phyloP scores from a whole-genome alignment of 805 yeast species.

The Starmerella kuoi region DNA sequence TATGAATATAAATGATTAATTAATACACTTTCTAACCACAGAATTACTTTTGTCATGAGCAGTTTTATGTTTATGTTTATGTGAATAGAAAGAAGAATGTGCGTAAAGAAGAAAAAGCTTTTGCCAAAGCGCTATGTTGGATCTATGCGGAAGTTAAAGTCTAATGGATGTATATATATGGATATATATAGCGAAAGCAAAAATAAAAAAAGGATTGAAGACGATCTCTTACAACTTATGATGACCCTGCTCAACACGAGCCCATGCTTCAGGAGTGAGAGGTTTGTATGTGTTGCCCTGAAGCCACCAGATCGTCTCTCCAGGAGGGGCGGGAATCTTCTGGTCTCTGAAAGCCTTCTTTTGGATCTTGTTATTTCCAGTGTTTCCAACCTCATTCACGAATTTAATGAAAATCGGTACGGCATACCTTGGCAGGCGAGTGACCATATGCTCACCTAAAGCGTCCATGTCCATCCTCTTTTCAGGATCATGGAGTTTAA shows the following conservation, averaged over 20 bases:
- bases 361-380: conserved; percentile 81
- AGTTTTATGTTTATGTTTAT: no score
- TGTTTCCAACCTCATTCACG: conserved; percentile 45
- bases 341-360: conserved; percentile 40
- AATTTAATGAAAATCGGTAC: conserved; percentile 72
- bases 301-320: conserved; percentile 61
- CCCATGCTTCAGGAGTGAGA: conserved; percentile 50
- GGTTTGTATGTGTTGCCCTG: conserved; percentile 42
- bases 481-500: conserved; percentile 38
- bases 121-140: no score
- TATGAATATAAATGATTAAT: no score
- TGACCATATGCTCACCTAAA: conserved; percentile 30
- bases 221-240: conserved; percentile 27
- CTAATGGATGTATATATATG: no score
- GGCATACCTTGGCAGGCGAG: conserved; percentile 67
- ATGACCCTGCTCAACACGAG: conserved; percentile 23
- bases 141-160: no score
- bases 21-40: no score
- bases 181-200: no score
- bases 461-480: conserved; percentile 31
- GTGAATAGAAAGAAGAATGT: no score
- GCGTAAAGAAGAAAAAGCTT: no score
- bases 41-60: no score
- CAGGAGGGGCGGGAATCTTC: conserved; percentile 26
- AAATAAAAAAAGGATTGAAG: no score